Evolutionary conservation across 177 flowering plant species (phyloP).

Genomic region (Vitis hybrid): DNA sequence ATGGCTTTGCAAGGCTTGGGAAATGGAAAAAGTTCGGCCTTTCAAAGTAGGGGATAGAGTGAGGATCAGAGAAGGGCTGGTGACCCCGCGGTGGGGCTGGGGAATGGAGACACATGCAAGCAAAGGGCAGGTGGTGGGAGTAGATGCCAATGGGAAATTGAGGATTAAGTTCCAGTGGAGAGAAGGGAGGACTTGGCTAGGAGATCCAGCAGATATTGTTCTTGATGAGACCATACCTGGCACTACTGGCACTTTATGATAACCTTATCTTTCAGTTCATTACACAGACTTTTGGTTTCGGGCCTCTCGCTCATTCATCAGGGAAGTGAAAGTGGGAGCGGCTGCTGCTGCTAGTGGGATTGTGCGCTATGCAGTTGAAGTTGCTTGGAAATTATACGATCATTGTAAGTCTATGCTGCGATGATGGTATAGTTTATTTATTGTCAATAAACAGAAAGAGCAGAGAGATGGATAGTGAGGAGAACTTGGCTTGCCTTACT

Average conservation of each 20-base stretch:
- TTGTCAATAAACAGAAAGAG: slow-evolving; percentile 11
- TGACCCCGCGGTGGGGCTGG: slow-evolving; percentile 94
- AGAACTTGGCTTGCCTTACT: slow-evolving; percentile 13
- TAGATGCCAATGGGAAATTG: slow-evolving; percentile 93
- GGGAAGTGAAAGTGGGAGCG: background rate
- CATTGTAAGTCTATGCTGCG: background rate
- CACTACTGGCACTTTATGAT: background rate
- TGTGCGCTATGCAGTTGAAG: background rate
- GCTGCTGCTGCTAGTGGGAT: background rate
- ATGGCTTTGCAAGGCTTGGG: slow-evolving; percentile 83
- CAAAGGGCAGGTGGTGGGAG: slow-evolving; percentile 83
- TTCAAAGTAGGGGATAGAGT: slow-evolving; percentile 84
- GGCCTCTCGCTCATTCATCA: background rate
- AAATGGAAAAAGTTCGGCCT: slow-evolving; percentile 75
- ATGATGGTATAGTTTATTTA: background rate
- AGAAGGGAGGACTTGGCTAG: slow-evolving; percentile 88
- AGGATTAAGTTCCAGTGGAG: slow-evolving; percentile 91
- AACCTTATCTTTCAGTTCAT: background rate
- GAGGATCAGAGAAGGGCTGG: slow-evolving; percentile 70
- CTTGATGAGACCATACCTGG: slow-evolving; percentile 49
- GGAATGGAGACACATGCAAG: slow-evolving; percentile 99
- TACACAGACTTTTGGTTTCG: background rate
- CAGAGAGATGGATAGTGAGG: slow-evolving; percentile 13
- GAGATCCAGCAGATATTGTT: slow-evolving; percentile 93
- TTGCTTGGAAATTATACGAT: background rate